Evolutionary conservation across 805 yeast species (phyloP), one percentile per base, ranked within the genome.

Genomic region (Suhomyces prunicola): DNA sequence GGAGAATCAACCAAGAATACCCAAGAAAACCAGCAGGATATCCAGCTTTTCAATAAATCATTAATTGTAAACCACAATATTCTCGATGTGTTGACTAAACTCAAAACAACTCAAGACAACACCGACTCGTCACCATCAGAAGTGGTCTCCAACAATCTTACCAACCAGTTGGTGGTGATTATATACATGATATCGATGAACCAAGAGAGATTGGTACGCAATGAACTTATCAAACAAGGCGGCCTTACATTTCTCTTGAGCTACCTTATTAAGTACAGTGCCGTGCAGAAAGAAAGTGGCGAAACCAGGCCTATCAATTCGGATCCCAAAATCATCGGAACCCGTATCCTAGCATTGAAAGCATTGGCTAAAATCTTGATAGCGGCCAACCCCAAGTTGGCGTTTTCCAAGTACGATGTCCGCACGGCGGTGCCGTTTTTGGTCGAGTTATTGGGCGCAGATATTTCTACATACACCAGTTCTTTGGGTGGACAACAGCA

Each of bases 371-470:
- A 72, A 48, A 65, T 82, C 8, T 61, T 80, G 33, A 72, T 80
- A 7, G 69, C 76, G 31, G 74, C 71, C 36, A 67, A 81, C 51
- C 84, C 84, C 0, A 50, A 59, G 0, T 44, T 74, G 6, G 70
- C 77, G 0, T 78, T 80, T 60, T 65, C 68, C 5, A 71, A 74
- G 48, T 69, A 65, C 48, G 78, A 76, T 35, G 60, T 71, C 5
- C 64, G 69, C n/a, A 72, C 81, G 0, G 65, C 78, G 23, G 60
- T 81, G 8, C 81, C 83, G 0, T 82, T 81, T 54, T 64, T 83
- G 44, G 72, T 80, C 29, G 81, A 80, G 48, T 61, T 78, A 7
- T 54, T 81, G 23, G 78, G 79, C 1, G 77, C 67, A 1, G 66
- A 65, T 46, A 57, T 64, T 5, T 49, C 66, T 10, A 51, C 60